Conservation (phyloP, 768 basidiomycete genomes). For the Boletus sp. region DNA sequence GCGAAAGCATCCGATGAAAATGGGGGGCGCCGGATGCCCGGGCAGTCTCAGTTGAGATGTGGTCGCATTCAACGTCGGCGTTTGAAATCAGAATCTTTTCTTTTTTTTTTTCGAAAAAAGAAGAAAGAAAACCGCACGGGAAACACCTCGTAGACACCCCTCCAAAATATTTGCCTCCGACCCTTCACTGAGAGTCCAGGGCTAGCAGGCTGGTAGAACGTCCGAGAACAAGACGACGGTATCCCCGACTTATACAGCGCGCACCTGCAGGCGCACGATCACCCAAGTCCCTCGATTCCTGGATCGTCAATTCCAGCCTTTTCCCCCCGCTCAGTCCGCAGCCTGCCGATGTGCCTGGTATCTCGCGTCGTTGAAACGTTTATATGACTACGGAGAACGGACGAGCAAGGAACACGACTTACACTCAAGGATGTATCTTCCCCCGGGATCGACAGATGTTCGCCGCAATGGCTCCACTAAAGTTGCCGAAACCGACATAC, state of each 20-base stretch:
- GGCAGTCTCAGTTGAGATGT: no score
- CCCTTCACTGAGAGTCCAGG: no score
- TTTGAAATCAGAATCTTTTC: no score
- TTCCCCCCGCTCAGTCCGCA: slow-evolving; percentile 18
- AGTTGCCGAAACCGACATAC: slow-evolving; percentile 56
- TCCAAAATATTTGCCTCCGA: no score
- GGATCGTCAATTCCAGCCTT: slow-evolving; percentile 10
- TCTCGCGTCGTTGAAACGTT: slow-evolving; percentile 51
- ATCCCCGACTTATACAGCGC: slow-evolving; percentile 25
- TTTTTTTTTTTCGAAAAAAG: no score
- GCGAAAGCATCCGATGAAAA: no score
- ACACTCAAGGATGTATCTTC: slow-evolving; percentile 65
- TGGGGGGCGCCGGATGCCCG: no score
- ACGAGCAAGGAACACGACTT: slow-evolving; percentile 21
- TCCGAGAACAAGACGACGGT: no score
- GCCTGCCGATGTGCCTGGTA: slow-evolving; percentile 32
- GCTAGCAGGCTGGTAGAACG: no score
- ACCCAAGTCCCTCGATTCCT: slow-evolving; percentile 40
- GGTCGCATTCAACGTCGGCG: no score
- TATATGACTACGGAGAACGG: slow-evolving; percentile 33
- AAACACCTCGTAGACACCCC: no score
- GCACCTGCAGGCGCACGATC: slow-evolving; percentile 61
- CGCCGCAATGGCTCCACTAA: slow-evolving; percentile 59
- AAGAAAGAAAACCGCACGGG: no score
- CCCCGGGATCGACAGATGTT: slow-evolving; percentile 62